phyloP scores from a whole-genome alignment of 129 eudicot genomes.

The Artemisia argyi region DNA sequence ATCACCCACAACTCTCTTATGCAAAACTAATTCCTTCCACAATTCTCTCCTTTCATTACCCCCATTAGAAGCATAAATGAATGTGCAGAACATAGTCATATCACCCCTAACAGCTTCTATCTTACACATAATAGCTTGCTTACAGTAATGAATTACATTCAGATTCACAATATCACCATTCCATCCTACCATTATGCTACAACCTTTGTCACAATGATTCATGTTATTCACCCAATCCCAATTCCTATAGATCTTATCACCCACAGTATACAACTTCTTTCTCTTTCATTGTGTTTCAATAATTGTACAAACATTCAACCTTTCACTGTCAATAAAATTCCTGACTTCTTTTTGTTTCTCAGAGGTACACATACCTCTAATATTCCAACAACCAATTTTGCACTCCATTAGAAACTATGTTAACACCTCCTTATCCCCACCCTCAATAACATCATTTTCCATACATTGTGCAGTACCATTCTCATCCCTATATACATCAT shows the following conservation, averaged over 20 bases:
- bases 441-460: neutral
- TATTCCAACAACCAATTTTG: neutral
- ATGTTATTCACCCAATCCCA: neutral
- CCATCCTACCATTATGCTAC: neutral
- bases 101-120: neutral
- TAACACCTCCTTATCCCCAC: neutral
- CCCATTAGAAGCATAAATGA: neutral
- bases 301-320: no score
- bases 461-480: neutral
- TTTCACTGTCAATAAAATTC: neutral
- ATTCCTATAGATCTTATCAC: neutral
- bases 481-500: no score
- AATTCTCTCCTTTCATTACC: neutral
- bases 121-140: neutral
- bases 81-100: no score
- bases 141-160: neutral
- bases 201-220: neutral
- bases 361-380: neutral
- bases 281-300: neutral
- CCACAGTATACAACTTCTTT: no score
- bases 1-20: neutral
- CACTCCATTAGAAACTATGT: neutral
- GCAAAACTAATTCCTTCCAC: neutral
- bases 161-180: neutral
- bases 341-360: neutral